A percentile compares a stretch with the other conserved stretches of the same genome.
Evolutionary conservation across 352 stramenopile genomes (phyloP).

Genomic region (Lagenidium giganteum): DNA sequence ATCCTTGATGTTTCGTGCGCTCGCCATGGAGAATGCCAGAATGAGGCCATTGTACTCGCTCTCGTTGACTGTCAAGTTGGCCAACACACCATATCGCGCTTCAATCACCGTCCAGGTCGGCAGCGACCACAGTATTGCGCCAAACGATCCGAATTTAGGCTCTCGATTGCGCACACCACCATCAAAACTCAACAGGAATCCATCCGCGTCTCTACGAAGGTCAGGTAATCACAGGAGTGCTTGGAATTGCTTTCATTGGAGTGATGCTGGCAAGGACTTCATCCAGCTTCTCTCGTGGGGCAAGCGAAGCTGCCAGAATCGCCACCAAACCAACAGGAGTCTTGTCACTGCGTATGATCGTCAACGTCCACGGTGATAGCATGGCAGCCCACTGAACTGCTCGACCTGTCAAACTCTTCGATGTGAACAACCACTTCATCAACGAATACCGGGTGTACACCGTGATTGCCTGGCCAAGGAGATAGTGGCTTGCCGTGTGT

Average conservation of each 20-base stretch:
- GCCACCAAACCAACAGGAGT: neutral
- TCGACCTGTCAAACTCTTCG: conserved; percentile 7
- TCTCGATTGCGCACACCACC: neutral
- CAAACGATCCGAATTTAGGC: neutral
- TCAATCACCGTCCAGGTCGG: neutral
- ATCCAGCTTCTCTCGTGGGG: neutral
- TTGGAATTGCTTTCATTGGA: conserved; percentile 8
- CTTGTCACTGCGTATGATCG: conserved; percentile 7
- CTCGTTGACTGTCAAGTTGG: conserved; percentile 1
- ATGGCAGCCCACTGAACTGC: conserved; percentile 9
- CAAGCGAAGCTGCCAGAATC: conserved; percentile 5
- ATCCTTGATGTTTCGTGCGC: too few relatives aligned
- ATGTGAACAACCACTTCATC: conserved; percentile 15
- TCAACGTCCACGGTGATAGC: conserved; percentile 11
- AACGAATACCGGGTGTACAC: conserved; percentile 9
- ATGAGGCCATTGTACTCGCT: conserved; percentile 1
- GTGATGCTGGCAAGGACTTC: conserved; percentile 5
- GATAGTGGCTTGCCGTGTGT: neutral
- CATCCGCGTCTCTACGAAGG: neutral
- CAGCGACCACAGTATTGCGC: neutral
- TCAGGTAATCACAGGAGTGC: conserved; percentile 7
- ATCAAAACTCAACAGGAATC: conserved; percentile 5
- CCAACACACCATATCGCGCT: neutral
- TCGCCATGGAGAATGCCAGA: too few relatives aligned
- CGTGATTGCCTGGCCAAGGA: conserved; percentile 9